Evolutionary conservation across 2,329 filamentous ascomycete species (phyloP).

Genomic region (Colletotrichum cuscutae): DNA sequence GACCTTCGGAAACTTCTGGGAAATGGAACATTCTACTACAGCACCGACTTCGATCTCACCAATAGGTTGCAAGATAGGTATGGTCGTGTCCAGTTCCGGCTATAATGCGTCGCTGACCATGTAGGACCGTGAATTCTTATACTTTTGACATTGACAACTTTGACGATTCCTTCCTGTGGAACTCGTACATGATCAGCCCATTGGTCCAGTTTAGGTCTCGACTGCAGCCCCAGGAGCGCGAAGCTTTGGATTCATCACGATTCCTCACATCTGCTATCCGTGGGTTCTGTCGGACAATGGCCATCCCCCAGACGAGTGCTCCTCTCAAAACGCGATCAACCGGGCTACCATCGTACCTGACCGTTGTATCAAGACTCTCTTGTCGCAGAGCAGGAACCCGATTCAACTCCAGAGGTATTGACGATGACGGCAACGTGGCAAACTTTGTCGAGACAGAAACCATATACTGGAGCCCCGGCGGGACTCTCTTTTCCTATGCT

Average conservation of each 20-base stretch:
- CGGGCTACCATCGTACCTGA: slow-evolving; percentile 84
- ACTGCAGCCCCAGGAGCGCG: slow-evolving; percentile 78
- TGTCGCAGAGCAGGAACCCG: slow-evolving; percentile 91
- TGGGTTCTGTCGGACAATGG: slow-evolving; percentile 89
- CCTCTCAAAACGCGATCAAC: slow-evolving; percentile 73
- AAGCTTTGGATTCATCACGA: slow-evolving; percentile 83
- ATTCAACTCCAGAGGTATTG: slow-evolving; percentile 97
- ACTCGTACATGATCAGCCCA: slow-evolving; percentile 97
- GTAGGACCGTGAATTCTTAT: slow-evolving; percentile 76
- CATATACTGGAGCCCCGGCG: slow-evolving; percentile 84
- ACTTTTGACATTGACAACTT: slow-evolving; percentile 93
- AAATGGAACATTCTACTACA: slow-evolving; percentile 97
- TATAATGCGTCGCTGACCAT: slow-evolving; percentile 34
- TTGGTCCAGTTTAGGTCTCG: slow-evolving; percentile 89
- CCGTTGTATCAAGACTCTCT: slow-evolving; percentile 90
- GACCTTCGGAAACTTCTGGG: slow-evolving; percentile 91
- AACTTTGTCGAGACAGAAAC: slow-evolving; percentile 99
- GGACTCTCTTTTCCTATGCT: slow-evolving; percentile 88
- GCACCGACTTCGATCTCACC: slow-evolving; percentile 96
- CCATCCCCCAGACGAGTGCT: slow-evolving; percentile 80
- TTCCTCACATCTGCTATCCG: slow-evolving; percentile 94
- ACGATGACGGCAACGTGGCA: slow-evolving; percentile 96
- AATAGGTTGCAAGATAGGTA: slow-evolving; percentile 90
- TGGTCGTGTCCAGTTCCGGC: slow-evolving; percentile 28
- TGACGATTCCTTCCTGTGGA: slow-evolving; percentile 95